Evolutionary conservation across 352 stramenopile genomes (phyloP), one percentile per base, ranked within the genome.

Genomic region (Aphanomyces euteiches): DNA sequence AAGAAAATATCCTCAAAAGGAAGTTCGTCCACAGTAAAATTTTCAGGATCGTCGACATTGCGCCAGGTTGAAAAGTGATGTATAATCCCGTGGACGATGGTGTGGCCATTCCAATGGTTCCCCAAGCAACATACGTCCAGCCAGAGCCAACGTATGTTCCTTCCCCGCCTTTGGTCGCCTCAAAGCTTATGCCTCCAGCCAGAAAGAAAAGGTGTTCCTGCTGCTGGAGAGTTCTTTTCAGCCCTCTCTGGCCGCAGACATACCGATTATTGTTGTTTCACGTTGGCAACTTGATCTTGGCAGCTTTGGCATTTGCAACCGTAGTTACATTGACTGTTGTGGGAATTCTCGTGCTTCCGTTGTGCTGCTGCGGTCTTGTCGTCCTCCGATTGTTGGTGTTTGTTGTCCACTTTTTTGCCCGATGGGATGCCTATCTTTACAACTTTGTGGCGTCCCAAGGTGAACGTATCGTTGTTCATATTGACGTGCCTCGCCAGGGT

Each of bases 361-460:
- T 90, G 34, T 92, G 82, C 63, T 90, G 84, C 57, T 70, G 90
- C 58, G 84, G 84, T 4, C 61, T 92, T 34, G 48, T 88, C n/a
- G 38, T 89, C 13, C 83, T 90, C 65, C 82, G 79, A n/a, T 56
- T 78, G 2, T 66, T 92, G 39, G 66, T 89, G 2, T 74, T 73
- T 2, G 40, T 84, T 57, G 80, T 89, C 17, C 70, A 76, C 28
- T 79, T 74, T 56, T 74, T 89, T 12, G 82, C 84, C n/a, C 73
- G 79, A 57, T 38, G 85, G 4, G 84, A 92, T 56, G 82, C 88
- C 17, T 75, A 81, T 67, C 73, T 92, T 28, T 80, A 80, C 77
- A 90, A 89, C 74, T 89, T 76, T 69, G 71, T 83, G 69, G 77
- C 79, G 15, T 75, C 77, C 1, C 59, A 74, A 1, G 69, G 73